These are phyloP conservation scores for Chytridium lagenaria DNA, from an alignment of 371 early-diverging fungal genomes.

Conservation along the genomic window DNA sequence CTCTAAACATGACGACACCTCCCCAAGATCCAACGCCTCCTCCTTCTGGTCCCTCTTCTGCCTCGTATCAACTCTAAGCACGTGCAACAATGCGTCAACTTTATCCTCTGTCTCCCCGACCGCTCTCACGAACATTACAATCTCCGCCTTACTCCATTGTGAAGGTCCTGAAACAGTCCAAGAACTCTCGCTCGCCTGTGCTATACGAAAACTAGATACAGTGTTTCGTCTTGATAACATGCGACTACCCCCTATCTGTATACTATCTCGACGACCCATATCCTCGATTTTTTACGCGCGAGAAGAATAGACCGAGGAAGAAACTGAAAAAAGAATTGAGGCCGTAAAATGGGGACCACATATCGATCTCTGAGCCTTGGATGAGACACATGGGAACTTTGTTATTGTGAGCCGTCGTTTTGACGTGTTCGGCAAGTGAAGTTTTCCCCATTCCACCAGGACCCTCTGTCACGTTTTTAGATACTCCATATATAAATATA, in stretches of 20 bases:
- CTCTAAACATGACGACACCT: not conserved
- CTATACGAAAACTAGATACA: not conserved
- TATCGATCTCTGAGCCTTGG: not conserved
- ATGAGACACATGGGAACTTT: not conserved
- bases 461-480: not conserved
- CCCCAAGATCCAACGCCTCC: not conserved
- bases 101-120: not conserved
- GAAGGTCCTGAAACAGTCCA: not conserved
- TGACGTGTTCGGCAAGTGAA: not conserved
- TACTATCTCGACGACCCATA: not conserved
- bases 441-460: slow-evolving; percentile 7
- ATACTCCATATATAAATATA: not conserved
- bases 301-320: not conserved
- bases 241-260: not conserved
- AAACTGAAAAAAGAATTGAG: not conserved
- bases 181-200: not conserved
- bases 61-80: not conserved
- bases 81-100: not conserved
- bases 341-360: not conserved
- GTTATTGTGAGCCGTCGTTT: not conserved
- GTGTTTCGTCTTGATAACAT: not conserved
- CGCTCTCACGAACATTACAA: not conserved
- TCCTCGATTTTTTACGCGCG: not conserved
- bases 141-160: not conserved
- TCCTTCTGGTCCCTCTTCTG: not conserved